phyloP scores from a whole-genome alignment of 176 grass and related monocot genomes.

The Pontederia crassipes region DNA sequence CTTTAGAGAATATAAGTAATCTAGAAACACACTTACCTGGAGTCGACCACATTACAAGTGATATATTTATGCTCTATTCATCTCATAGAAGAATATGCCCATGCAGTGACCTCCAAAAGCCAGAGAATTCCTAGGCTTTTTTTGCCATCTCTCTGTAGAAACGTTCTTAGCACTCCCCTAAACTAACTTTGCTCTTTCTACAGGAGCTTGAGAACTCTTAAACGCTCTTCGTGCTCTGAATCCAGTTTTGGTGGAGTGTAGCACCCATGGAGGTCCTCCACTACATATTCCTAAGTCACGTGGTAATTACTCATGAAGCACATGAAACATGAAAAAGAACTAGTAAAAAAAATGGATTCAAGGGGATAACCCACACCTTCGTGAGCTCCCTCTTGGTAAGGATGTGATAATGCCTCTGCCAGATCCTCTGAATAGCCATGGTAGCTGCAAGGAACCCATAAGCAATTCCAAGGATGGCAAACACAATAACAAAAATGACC shows the following conservation, averaged over 20 bases:
- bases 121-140: too few relatives aligned
- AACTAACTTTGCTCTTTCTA: constrained; percentile 11
- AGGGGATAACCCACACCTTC: constrained; percentile 39
- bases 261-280: constrained; percentile 76
- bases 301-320: not conserved
- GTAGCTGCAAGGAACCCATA: constrained; percentile 84
- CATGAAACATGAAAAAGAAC: not conserved
- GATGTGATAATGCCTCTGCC: constrained; percentile 98
- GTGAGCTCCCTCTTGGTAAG: constrained; percentile 93
- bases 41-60: too few relatives aligned
- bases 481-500: constrained; percentile 72
- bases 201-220: constrained; percentile 82
- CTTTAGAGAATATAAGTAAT: too few relatives aligned
- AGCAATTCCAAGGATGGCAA: constrained; percentile 81
- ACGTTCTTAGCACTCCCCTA: too few relatives aligned
- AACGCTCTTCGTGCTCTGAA: constrained; percentile 62
- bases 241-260: constrained; percentile 79
- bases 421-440: constrained; percentile 88
- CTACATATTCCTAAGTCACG: constrained; percentile 63
- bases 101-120: too few relatives aligned
- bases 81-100: too few relatives aligned
- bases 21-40: too few relatives aligned
- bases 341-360: not conserved
- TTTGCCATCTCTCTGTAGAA: too few relatives aligned
- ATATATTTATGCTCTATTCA: too few relatives aligned